Base-by-base conservation (phyloP, 2,329 filamentous ascomycete genomes). In the Beauveria brongniartii region DNA sequence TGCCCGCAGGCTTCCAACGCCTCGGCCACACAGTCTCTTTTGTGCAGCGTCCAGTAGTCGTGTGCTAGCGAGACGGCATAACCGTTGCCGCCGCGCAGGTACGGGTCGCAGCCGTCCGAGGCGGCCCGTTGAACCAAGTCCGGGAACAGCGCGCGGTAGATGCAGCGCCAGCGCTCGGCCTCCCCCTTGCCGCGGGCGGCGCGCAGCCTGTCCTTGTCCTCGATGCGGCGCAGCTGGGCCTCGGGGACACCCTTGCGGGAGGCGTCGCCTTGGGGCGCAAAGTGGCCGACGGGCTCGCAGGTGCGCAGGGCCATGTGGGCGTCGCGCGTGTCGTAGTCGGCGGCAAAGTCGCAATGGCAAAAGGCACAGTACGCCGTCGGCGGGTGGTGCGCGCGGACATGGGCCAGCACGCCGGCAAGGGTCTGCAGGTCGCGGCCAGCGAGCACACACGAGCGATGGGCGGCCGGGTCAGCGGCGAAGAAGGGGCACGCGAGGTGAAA, bases 401-500 rank as follows among this genome's bases (percentile, higher is more conserved):
- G 48, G 10, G 40, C 14, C 20, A 59, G 26, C 24, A 59, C 56
- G 26, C 5, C 48, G 4, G 9, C 40, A 12, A 59, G 8, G 48
- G 5, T 46, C 6, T 22, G 26, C 30, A 59, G 47, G 40, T 59
- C 56, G 26, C 10, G 4, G 56, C 40, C 47, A 8, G 6, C 22
- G 47, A 59, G 47, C 14, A 59, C n/a, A n/a, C 56, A 59, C 10
- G 37, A n/a, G 40, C 26, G 24, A 24, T 48, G 47, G 24, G 5
- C 18, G n/a, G 24, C 10, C 5, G 48, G 47, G 48, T 59, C 56
- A 16, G 40, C 47, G 22, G n/a, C 48, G 48, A 12, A 53, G 8
- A 59, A 59, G 22, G 56, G 56, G 14, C 56, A 59, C 5, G 47
- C 34, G 37, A 59, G 56, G n/a, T 59, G 56, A 2, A 46, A 26